Evolutionary conservation across 202 grass and related monocot species (phyloP).

Genomic region (Setaria viridis): DNA sequence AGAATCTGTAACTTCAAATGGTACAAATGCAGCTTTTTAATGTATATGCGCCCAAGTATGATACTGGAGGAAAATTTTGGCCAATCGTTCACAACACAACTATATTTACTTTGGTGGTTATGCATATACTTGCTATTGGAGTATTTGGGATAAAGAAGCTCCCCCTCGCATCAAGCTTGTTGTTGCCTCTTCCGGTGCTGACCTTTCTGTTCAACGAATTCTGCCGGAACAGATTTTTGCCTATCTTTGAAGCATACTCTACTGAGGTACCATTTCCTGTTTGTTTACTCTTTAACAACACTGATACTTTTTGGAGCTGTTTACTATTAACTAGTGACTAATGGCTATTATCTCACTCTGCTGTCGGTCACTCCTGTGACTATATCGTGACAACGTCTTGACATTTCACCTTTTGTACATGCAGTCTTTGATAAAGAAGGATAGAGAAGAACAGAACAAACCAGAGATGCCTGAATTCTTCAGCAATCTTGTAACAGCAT

Average conservation of each 20-base stretch:
- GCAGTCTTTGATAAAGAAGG: slow-evolving; percentile 93
- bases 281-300: neutral
- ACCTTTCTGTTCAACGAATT: slow-evolving; percentile 89
- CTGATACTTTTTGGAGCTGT: neutral
- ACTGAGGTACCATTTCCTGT: slow-evolving; percentile 64
- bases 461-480: slow-evolving; percentile 80
- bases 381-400: neutral
- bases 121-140: slow-evolving; percentile 84
- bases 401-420: slow-evolving; percentile 34
- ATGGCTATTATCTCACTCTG: neutral
- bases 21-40: slow-evolving; percentile 77
- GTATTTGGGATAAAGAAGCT: slow-evolving; percentile 92
- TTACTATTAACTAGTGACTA: neutral
- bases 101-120: slow-evolving; percentile 86
- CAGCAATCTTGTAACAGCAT: slow-evolving; percentile 62
- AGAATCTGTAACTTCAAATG: slow-evolving; percentile 9
- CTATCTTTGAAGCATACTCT: slow-evolving; percentile 81
- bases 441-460: slow-evolving; percentile 74
- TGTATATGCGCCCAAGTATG: slow-evolving; percentile 86
- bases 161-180: slow-evolving; percentile 77
- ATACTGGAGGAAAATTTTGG: slow-evolving; percentile 96
- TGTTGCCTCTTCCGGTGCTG: slow-evolving; percentile 75
- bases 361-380: slow-evolving; percentile 17
- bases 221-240: slow-evolving; percentile 87
- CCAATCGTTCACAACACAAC: slow-evolving; percentile 75